phyloP scores from a whole-genome alignment of 352 stramenopile species.

The Phytophthora brassicae region DNA sequence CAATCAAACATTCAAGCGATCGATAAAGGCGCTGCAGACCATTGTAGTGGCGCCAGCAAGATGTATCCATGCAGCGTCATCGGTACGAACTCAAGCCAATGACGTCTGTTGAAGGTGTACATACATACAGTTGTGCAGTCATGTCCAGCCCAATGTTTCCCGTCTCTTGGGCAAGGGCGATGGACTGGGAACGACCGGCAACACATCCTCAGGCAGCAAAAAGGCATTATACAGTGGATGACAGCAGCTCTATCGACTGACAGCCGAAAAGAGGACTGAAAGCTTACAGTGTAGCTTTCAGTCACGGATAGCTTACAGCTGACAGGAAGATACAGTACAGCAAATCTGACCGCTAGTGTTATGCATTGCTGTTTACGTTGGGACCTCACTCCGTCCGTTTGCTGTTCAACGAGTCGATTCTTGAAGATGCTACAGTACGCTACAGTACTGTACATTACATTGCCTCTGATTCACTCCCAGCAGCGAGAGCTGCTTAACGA shows the following conservation, averaged over 20 bases:
- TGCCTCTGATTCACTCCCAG: neutral
- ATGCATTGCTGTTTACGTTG: conserved; percentile 2
- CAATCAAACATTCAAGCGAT: too few species aligned
- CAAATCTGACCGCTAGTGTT: conserved; percentile 7
- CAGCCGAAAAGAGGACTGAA: too few species aligned
- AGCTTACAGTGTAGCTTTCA: too few species aligned
- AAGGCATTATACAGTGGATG: conserved; percentile 3
- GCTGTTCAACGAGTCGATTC: neutral
- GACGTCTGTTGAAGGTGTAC: neutral
- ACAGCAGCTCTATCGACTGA: too few species aligned
- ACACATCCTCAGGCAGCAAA: conserved; percentile 9
- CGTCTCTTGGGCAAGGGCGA: conserved; percentile 9
- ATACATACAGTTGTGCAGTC: neutral
- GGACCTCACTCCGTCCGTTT: neutral
- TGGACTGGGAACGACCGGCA: conserved; percentile 1
- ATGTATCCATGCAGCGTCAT: neutral
- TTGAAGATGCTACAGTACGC: neutral
- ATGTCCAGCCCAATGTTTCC: neutral
- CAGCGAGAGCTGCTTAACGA: neutral
- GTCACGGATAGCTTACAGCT: too few species aligned
- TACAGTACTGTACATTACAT: too few species aligned
- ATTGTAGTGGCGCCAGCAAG: too few species aligned
- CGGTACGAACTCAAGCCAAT: neutral
- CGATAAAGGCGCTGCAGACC: too few species aligned
- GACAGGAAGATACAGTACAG: too few species aligned